Conservation (phyloP, 306 rosid genomes). For the Betula pendula region DNA sequence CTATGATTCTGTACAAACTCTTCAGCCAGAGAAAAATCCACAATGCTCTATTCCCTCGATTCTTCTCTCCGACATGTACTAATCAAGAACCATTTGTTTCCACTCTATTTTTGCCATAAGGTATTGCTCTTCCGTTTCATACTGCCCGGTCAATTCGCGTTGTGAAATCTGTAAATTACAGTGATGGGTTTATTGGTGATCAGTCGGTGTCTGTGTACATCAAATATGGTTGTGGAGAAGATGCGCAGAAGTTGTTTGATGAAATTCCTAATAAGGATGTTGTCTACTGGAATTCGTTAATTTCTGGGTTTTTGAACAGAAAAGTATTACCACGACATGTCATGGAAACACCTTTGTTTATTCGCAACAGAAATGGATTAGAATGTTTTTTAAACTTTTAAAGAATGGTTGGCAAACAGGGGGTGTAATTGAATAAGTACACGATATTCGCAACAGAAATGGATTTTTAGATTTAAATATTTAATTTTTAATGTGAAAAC, state of each 20-base stretch:
- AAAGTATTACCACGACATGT: no score
- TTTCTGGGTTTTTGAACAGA: constrained; percentile 57
- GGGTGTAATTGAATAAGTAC: no score
- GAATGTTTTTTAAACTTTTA: no score
- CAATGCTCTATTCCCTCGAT: constrained; percentile 10
- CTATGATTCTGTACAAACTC: constrained; percentile 21
- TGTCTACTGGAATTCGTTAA: constrained; percentile 71
- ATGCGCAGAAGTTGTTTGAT: constrained; percentile 65
- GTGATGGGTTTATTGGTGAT: constrained; percentile 76
- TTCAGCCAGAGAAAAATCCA: constrained; percentile 20
- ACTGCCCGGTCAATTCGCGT: constrained; percentile 52
- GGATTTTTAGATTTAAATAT: no score
- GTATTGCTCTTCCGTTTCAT: constrained; percentile 46
- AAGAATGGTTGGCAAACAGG: no score
- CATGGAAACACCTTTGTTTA: no score
- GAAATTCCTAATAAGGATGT: constrained; percentile 63
- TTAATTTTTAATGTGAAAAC: no score
- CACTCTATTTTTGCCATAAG: constrained; percentile 43
- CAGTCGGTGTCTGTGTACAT: constrained; percentile 54
- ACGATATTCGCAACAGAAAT: no score
- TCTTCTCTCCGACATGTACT: background rate
- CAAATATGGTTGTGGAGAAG: constrained; percentile 44
- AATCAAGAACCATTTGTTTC: constrained; percentile 44
- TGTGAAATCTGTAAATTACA: constrained; percentile 52
- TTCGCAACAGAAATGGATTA: no score